Evolutionary conservation across 1,139 yeast species (phyloP), one percentile per base, ranked within the genome.

Genomic region (Blastobotrys apis): DNA sequence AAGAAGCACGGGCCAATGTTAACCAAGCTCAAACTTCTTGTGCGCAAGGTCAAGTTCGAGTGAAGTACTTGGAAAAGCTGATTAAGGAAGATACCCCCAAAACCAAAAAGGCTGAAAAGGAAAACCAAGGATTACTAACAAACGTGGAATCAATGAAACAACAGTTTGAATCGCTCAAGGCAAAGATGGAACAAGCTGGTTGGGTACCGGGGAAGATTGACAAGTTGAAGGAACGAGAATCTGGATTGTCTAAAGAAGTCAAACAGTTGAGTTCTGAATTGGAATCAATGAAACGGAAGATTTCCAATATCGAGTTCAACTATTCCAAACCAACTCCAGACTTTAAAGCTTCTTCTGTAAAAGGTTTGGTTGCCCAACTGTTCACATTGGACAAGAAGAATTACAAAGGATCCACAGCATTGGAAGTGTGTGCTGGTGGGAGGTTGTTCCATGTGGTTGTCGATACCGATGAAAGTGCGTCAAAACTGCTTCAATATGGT

Each of bases 391-490:
- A 76, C 17, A 79, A 80, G 47, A 60, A 71, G 1, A 78, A 84
- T 47, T 64, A 68, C 42, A 75, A 77, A 29, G 80, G 82, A 48
- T 84, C 95, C 0, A 73, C 83, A 34, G 98, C 98, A 0, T 69
- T 94, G 38, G 97, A 94, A 63, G 83, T 86, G 2, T 84, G 96
- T 64, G 98, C 97, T 3, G 98, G 98, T 39, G 94, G 92, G 2
- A 73, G 94, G 54, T 67, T 94, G 32, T 94, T 80, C 63, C 88
- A 90, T 58, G 88, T 94, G 32, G 88, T 94, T 42, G 98, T 94
- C 27, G 97, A 90, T 56, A 82, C 78, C 44, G 94, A 94, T 47
- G 79, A 72, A 21, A 83, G 87, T 4, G 98, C 95, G 6, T 75
- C 95, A 0, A 83, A 82, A 49, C 67, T 94, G 13, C 71, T 94